Conservation (phyloP, 176 grass and related monocot species). For the Phragmites australis region DNA sequence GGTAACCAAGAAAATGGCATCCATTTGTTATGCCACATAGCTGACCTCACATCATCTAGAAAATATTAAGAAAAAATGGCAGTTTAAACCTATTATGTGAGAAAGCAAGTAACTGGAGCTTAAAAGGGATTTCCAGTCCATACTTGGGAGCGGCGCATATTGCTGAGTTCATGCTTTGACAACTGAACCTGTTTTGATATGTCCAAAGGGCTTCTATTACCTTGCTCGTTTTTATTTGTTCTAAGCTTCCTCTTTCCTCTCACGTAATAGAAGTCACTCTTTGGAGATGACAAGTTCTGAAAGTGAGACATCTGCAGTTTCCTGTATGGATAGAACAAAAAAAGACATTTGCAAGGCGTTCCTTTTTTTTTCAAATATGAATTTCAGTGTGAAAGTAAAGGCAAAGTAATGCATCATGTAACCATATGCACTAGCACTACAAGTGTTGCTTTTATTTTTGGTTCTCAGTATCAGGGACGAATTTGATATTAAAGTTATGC, state of each 20-base stretch:
- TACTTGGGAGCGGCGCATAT: conserved; percentile 86
- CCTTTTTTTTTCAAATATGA: not conserved
- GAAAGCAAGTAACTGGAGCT: conserved; percentile 24
- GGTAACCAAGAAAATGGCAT: conserved; percentile 34
- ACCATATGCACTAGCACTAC: conserved; percentile 1
- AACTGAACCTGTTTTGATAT: conserved; percentile 69
- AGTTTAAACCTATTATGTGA: conserved; percentile 19
- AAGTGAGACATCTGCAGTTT: conserved; percentile 80
- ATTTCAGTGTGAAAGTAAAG: not conserved
- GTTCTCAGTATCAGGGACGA: not conserved
- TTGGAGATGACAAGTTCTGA: conserved; percentile 61
- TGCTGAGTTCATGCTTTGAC: conserved; percentile 87
- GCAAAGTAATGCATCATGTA: not conserved
- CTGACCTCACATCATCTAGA: not conserved
- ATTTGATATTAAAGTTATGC: not conserved
- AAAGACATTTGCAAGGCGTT: not conserved
- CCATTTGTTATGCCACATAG: conserved; percentile 13
- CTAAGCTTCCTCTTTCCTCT: conserved; percentile 72
- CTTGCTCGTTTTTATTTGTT: conserved; percentile 58
- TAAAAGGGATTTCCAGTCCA: conserved; percentile 30
- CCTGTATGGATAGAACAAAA: conserved; percentile 55
- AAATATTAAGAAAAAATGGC: conserved; percentile 3
- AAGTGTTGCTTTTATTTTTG: not conserved
- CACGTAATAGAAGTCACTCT: conserved; percentile 58
- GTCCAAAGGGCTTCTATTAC: conserved; percentile 48